Base-by-base conservation (phyloP, 1,284 basidiomycete genomes). In the Sporisorium sorghi region DNA sequence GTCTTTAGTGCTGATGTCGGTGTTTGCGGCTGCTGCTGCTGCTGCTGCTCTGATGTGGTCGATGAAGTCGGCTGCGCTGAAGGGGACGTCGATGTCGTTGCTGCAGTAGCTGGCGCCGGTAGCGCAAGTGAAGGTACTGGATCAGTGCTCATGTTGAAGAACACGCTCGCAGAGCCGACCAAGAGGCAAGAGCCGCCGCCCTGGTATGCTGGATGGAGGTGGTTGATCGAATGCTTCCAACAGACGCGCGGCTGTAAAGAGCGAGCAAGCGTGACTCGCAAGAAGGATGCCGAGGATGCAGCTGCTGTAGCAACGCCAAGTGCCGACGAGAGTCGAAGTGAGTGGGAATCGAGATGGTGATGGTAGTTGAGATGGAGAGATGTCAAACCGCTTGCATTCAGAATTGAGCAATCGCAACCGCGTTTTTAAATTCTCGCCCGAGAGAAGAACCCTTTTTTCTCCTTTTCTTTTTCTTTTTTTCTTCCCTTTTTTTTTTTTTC, bases 361-460 rank as follows among this genome's bases (percentile, higher is more conserved):
- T 62, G 65, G 65, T 61, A 37, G 65, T 43, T 12, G 54, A 44
- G 54, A 61, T 46, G 48, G 49, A n/a, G 26, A 42, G 8, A 17
- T n/a, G 17, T 5, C 15, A 17, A 37, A 30, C 32, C 32, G 32
- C 32, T 33, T 33, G 42, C 17, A 30, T 44, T 43, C 35, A 37
- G 35, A 39, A 51, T 24, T 15, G 19, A 39, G 14, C 35, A 28
- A 10, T 37, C 40, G 53, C 52, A 42, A 59, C 15, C n/a, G 12
- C 39, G 42, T 35, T 58, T 62, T 58, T n/a, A n/a, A n/a, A 46
- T 33, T 57, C n/a, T n/a, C 65, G 65, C 33, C 65, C 65, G 65
- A 59, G 50, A 66, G 30, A 44, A 54, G 35, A n/a, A n/a, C n/a
- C n/a, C n/a, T n/a, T 33, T 21, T 12, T 30, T 47, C 24, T n/a